phyloP scores from a whole-genome alignment of 192 early-diverging fungal genomes.

The Podila clonocystis region DNA sequence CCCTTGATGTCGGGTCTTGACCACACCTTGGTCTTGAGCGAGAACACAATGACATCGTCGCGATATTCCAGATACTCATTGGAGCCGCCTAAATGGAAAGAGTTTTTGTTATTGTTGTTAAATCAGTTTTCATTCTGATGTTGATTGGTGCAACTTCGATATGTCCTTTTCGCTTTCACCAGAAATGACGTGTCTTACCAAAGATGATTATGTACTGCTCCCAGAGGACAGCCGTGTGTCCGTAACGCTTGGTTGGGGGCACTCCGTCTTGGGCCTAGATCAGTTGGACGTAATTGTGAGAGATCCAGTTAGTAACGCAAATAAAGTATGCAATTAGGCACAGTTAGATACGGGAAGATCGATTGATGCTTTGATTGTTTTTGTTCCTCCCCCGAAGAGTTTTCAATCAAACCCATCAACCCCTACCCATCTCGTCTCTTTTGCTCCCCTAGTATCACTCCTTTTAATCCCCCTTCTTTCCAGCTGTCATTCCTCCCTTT shows the following conservation, averaged over 20 bases:
- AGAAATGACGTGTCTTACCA: constrained; percentile 38
- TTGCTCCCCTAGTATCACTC: not conserved
- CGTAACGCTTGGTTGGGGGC: constrained; percentile 64
- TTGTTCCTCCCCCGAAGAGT: not conserved
- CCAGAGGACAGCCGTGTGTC: constrained; percentile 68
- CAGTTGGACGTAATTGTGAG: not conserved
- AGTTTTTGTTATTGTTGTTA: constrained; percentile 21
- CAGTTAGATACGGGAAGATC: not conserved
- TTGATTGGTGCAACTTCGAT: not conserved
- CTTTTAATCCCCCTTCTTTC: not conserved
- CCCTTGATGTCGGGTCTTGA: constrained; percentile 61
- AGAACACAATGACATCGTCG: constrained; percentile 68
- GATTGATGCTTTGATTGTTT: not conserved
- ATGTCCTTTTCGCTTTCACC: not conserved
- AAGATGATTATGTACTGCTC: constrained; percentile 61
- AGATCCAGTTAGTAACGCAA: not conserved
- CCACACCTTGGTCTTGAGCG: constrained; percentile 63
- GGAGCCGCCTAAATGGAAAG: constrained; percentile 54
- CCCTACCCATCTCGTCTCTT: constrained; percentile 2
- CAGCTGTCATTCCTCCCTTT: not conserved
- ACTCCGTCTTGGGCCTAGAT: constrained; percentile 59
- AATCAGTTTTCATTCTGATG: constrained; percentile 15
- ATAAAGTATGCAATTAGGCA: not conserved
- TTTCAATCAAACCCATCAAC: not conserved
- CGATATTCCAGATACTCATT: constrained; percentile 62